phyloP scores from a whole-genome alignment of 1,139 yeast genomes.

The Hyphopichia khmerensis region DNA sequence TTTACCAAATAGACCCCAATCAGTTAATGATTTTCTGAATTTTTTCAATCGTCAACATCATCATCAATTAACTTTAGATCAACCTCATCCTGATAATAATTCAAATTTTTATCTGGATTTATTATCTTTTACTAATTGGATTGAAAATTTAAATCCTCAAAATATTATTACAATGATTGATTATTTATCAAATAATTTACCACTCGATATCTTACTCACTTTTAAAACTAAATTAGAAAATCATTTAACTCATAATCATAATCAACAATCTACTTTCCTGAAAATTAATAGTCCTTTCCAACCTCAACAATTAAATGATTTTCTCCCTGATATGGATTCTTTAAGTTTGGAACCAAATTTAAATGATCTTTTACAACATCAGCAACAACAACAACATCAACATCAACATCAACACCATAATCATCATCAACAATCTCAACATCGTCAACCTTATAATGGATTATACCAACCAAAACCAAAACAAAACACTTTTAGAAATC shows the following conservation, averaged over 20 bases:
- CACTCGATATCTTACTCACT: conserved; percentile 46
- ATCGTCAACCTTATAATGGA: conserved; percentile 5
- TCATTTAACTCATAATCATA: conserved; percentile 25
- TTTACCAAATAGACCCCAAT: conserved; percentile 43
- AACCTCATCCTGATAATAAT: conserved; percentile 13
- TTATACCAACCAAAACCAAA: conserved; percentile 43
- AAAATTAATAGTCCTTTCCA: conserved; percentile 1
- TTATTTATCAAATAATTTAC: conserved; percentile 51
- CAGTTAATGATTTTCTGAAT: conserved; percentile 42
- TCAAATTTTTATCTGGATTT: conserved; percentile 42
- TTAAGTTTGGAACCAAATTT: conserved; percentile 17
- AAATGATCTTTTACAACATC: conserved; percentile 5
- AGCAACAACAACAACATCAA: conserved; percentile 7
- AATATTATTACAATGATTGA: conserved; percentile 63
- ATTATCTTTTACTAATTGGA: conserved; percentile 58
- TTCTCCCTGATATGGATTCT: conserved; percentile 28
- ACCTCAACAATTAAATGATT: conserved; percentile 2
- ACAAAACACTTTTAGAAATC: conserved; percentile 24
- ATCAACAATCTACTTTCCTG: conserved; percentile 7
- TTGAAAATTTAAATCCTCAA: conserved; percentile 52
- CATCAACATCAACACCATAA: neutral
- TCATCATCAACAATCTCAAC: conserved; percentile 7
- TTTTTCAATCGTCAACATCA: conserved; percentile 23
- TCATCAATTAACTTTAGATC: conserved; percentile 12
- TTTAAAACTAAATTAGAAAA: conserved; percentile 41